Evolutionary conservation across 148 eudicot species (phyloP), one percentile per base, ranked within the genome.

Genomic region (Fagopyrum homotropicum): DNA sequence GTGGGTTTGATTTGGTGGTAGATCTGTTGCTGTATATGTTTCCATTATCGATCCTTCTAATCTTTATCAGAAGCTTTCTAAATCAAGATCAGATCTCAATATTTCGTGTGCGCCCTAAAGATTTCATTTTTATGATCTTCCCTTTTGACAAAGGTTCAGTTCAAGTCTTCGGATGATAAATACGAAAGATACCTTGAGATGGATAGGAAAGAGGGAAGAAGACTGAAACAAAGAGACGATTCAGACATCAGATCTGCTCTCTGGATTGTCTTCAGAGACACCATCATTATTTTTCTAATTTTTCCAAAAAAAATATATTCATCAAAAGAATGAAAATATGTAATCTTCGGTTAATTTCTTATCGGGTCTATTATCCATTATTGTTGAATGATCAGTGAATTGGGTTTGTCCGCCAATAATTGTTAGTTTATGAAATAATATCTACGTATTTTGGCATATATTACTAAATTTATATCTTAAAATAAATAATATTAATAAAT

Each of bases 241-340:
- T 66, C 9, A 66, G 71, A 43, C 6, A 40, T 66, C 71, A 66
- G 71, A 66, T 66, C 71, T 66, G 47, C 11, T 61, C 68, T 61
- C 68, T 61, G 68, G 19, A 61, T 61, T 26, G 14, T 29, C 43
- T 12, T 7, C 2, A 1, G 46, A 66, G 71, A 40, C 47, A 40
- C 71, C 46, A 35, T 66, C 9, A 40, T 8, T 63, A 22, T 55
- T 19, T 59, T 59, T 59, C 6, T 59, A 10, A 19, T 19, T 59
- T 19, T 57, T 57, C 3, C 22, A 19, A 5, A 51, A 52, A 12
- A 15, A 12, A 7, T 57, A 9, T 57, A 19, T 57, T 57, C 63
- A 57, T 12, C 10, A 57, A 57, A 57, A 49, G 52, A 49, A 8
- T 49, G 52, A 12, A 49, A 8, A 9, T 49, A 22, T 22, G 40